phyloP scores from a whole-genome alignment of 2,329 filamentous ascomycete species.

The Fusarium illudens region DNA sequence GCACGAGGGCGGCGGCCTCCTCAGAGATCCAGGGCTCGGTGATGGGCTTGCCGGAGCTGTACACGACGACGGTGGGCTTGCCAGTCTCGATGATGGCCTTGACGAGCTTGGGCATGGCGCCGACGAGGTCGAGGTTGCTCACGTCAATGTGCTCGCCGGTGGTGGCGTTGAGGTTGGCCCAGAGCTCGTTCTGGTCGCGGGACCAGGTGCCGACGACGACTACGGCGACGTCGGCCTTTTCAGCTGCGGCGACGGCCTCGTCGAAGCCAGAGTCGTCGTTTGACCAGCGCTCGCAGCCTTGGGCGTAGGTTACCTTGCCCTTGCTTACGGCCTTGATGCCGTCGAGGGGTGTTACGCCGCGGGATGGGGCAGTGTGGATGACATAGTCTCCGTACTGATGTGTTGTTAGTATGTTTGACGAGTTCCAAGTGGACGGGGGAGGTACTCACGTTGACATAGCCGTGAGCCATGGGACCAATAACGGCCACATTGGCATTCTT shows the following conservation, averaged over 20 bases:
- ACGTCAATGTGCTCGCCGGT: slow-evolving; percentile 79
- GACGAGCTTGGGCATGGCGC: slow-evolving; percentile 73
- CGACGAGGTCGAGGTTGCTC: slow-evolving; percentile 70
- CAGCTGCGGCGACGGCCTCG: slow-evolving; percentile 71
- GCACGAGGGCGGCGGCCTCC: slow-evolving; percentile 70
- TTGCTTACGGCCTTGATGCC: slow-evolving; percentile 70
- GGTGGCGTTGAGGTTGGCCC: slow-evolving; percentile 75
- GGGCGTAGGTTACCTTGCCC: slow-evolving; percentile 69
- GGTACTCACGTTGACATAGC: slow-evolving; percentile 70
- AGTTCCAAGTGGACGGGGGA: too few species aligned
- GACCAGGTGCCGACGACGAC: slow-evolving; percentile 81
- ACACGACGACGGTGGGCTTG: slow-evolving; percentile 73
- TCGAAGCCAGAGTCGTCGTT: slow-evolving; percentile 72
- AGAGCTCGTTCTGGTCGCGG: slow-evolving; percentile 75
- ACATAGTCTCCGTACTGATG: slow-evolving; percentile 75
- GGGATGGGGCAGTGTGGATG: slow-evolving; percentile 68
- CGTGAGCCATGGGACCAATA: slow-evolving; percentile 78
- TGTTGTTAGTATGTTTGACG: slow-evolving; percentile 16
- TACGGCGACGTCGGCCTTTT: slow-evolving; percentile 74
- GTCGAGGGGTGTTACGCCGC: slow-evolving; percentile 74
- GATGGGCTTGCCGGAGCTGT: slow-evolving; percentile 75
- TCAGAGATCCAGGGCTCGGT: slow-evolving; percentile 77
- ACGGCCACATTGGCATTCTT: slow-evolving; percentile 75
- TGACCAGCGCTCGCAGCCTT: slow-evolving; percentile 79
- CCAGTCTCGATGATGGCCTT: slow-evolving; percentile 72